phyloP scores from a whole-genome alignment of 169 alveolate genomes.

The Eimeria mitis region DNA sequence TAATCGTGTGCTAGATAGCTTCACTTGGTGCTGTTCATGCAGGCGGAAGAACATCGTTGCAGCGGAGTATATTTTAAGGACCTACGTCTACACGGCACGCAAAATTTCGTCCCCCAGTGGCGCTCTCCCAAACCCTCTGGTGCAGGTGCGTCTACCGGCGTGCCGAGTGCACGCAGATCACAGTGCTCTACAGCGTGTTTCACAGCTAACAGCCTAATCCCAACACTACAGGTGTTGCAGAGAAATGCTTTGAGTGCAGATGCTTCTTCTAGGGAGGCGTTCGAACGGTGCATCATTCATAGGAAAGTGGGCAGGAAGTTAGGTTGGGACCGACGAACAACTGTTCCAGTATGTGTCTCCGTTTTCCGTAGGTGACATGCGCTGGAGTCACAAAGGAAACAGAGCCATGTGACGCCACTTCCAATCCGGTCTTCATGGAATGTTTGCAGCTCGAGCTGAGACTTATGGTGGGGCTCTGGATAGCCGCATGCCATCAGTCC shows the following conservation, averaged over 20 bases:
- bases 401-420: slow-evolving; percentile 85
- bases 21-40: slow-evolving; percentile 58
- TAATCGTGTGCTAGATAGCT: neutral
- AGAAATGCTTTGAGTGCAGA: neutral
- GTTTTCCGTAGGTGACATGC: slow-evolving; percentile 86
- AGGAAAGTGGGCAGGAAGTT: neutral
- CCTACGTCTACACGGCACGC: slow-evolving; percentile 92
- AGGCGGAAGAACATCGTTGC: slow-evolving; percentile 88
- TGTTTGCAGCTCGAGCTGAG: slow-evolving; percentile 86
- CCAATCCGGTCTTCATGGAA: slow-evolving; percentile 90
- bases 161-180: neutral
- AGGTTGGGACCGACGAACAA: neutral
- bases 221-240: neutral
- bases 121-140: slow-evolving; percentile 89
- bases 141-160: slow-evolving; percentile 68
- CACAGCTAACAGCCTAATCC: neutral
- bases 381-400: slow-evolving; percentile 89
- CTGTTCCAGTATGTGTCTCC: neutral
- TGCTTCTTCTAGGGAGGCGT: neutral
- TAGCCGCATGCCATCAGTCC: neutral
- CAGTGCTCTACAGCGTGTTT: neutral
- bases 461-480: slow-evolving; percentile 38
- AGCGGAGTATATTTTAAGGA: slow-evolving; percentile 91
- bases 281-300: neutral
- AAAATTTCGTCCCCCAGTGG: slow-evolving; percentile 86